phyloP scores from a whole-genome alignment of 495 filamentous ascomycete species.

The Thermochaetoides thermophila region DNA sequence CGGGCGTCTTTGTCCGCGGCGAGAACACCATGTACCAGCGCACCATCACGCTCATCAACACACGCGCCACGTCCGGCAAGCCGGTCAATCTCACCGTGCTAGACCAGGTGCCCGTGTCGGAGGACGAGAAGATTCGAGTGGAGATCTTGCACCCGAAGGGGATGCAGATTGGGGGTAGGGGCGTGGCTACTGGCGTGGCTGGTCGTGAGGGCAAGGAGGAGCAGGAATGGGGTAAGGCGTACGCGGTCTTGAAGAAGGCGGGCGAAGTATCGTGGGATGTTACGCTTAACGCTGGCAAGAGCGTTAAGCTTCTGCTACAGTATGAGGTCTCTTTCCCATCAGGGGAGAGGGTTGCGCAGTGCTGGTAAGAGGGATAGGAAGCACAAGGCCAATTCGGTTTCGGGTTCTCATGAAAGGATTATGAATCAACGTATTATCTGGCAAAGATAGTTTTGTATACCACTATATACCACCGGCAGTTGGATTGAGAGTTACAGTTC shows the following conservation, averaged over 20 bases:
- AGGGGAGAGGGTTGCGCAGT: conserved; percentile 32
- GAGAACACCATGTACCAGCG: conserved; percentile 43
- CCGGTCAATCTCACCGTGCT: conserved; percentile 40
- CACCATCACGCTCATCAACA: conserved; percentile 43
- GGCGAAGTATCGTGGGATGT: conserved; percentile 51
- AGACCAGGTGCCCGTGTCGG: conserved; percentile 53
- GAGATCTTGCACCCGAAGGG: conserved; percentile 38
- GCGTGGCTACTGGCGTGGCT: conserved; percentile 21
- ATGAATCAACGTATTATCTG: too few species aligned
- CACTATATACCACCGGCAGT: too few species aligned
- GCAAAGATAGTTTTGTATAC: too few species aligned
- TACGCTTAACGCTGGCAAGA: conserved; percentile 39
- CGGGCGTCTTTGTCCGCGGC: conserved; percentile 41
- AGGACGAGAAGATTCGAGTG: conserved; percentile 47
- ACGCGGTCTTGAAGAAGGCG: conserved; percentile 36
- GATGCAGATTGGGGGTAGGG: conserved; percentile 33
- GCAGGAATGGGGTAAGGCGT: conserved; percentile 33
- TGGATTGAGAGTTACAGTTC: too few species aligned
- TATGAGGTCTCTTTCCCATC: conserved; percentile 46
- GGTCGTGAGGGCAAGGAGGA: conserved; percentile 16
- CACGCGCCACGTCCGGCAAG: conserved; percentile 28
- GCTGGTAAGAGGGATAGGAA: too few species aligned
- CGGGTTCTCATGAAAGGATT: too few species aligned
- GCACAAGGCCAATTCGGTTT: too few species aligned
- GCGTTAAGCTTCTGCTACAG: conserved; percentile 43